These are phyloP conservation scores for Immersiella caudata DNA, from an alignment of 495 filamentous ascomycete genomes.

Conservation along the genomic window DNA sequence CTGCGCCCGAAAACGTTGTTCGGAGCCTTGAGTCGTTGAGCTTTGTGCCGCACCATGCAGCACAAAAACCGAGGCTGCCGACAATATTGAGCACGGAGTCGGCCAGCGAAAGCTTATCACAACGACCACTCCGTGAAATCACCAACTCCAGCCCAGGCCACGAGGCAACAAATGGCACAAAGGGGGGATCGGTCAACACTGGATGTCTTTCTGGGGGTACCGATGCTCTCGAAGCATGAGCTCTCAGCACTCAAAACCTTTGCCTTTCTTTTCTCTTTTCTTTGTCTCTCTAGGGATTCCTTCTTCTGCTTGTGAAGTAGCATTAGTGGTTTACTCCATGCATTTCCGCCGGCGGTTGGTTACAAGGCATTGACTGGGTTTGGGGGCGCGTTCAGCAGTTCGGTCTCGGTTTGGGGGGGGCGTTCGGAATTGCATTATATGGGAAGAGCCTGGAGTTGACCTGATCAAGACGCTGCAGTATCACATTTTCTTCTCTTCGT, in stretches of 20 bases:
- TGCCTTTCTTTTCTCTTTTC: background rate
- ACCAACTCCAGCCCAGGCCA: background rate
- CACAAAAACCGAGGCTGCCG: slow-evolving; percentile 39
- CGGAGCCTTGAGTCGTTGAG: slow-evolving; percentile 27
- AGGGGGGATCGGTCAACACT: background rate
- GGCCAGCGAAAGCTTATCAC: slow-evolving; percentile 17
- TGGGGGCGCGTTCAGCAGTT: background rate
- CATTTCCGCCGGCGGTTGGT: slow-evolving; percentile 5
- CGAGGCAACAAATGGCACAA: background rate
- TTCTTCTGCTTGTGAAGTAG: background rate
- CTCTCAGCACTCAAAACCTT: background rate
- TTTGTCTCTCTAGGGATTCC: background rate
- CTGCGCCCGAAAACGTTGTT: slow-evolving; percentile 28
- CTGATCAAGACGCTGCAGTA: background rate
- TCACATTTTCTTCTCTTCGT: background rate
- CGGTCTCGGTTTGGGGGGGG: background rate
- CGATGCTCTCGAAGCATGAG: background rate
- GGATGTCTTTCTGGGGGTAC: background rate
- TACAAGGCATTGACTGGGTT: background rate
- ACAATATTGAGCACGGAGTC: slow-evolving; percentile 39
- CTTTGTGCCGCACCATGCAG: slow-evolving; percentile 28
- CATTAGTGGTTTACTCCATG: slow-evolving; percentile 5
- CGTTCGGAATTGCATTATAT: background rate
- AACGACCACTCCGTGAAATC: background rate
- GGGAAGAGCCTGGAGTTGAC: background rate